Percentiles rank a stretch among this genome's conserved stretches.
Conservation (phyloP, 2,329 filamentous ascomycete genomes). For the Geoglossum cookeanum region DNA sequence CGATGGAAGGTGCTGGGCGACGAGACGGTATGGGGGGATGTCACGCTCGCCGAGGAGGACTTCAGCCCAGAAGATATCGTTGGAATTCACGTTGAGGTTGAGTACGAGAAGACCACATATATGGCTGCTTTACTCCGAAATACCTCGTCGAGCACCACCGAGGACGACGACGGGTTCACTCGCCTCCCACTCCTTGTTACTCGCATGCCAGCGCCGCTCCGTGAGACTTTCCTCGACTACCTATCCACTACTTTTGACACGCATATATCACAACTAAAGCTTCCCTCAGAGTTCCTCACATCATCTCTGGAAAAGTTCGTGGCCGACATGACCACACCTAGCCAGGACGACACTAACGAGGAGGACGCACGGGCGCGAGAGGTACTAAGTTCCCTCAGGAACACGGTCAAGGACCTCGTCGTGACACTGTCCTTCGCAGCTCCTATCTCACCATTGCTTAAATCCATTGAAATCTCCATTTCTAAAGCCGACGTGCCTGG, state of each 20-base stretch:
- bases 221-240: conserved; percentile 25
- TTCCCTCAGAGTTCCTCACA: conserved; percentile 21
- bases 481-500: conserved; percentile 20
- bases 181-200: conserved; percentile 25
- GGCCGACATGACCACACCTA: conserved; percentile 10
- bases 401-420: conserved; percentile 9
- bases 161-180: conserved; percentile 18
- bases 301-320: conserved; percentile 15
- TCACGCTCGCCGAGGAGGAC: not conserved
- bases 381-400: not conserved
- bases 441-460: conserved; percentile 17
- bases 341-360: conserved; percentile 8
- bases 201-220: conserved; percentile 26
- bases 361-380: not conserved
- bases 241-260: conserved; percentile 25
- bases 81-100: conserved; percentile 16
- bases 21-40: conserved; percentile 17
- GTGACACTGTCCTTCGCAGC: conserved; percentile 15
- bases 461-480: conserved; percentile 25
- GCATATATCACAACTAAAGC: conserved; percentile 19
- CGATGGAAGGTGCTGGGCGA: conserved; percentile 23
- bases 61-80: conserved; percentile 17
- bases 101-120: conserved; percentile 20
- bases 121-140: conserved; percentile 21
- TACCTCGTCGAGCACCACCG: conserved; percentile 6